Conservation (phyloP, 2,329 filamentous ascomycete species). For the Talaromyces piceae region DNA sequence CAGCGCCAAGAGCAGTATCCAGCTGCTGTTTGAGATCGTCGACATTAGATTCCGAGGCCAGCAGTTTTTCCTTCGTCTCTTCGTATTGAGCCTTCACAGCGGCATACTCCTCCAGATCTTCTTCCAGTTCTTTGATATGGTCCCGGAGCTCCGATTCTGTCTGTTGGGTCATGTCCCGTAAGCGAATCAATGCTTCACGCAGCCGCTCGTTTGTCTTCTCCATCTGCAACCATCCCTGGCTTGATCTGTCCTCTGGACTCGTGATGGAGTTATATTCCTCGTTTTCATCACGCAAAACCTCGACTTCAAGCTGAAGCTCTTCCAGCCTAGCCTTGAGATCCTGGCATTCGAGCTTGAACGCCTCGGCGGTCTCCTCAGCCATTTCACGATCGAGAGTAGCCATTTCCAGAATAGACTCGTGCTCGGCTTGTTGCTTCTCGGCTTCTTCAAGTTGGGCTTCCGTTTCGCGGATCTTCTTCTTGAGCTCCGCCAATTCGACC, state of each 20-base stretch:
- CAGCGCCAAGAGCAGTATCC: conserved; percentile 77
- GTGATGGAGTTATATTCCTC: conserved; percentile 75
- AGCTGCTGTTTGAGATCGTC: conserved; percentile 86
- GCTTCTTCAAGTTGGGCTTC: conserved; percentile 62
- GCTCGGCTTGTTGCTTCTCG: conserved; percentile 69
- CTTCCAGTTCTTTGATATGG: conserved; percentile 66
- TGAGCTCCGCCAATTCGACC: conserved; percentile 68
- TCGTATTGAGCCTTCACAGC: conserved; percentile 63
- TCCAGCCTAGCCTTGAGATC: conserved; percentile 67
- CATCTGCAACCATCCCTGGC: conserved; percentile 83
- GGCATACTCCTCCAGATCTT: conserved; percentile 62
- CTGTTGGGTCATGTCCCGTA: conserved; percentile 82
- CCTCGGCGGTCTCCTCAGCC: conserved; percentile 87
- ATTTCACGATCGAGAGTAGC: conserved; percentile 88
- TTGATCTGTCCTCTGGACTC: conserved; percentile 78
- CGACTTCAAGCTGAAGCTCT: conserved; percentile 79
- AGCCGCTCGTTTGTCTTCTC: conserved; percentile 84
- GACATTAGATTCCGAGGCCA: conserved; percentile 64
- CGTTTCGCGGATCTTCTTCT: conserved; percentile 69
- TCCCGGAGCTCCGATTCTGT: conserved; percentile 71
- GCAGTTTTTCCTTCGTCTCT: conserved; percentile 63
- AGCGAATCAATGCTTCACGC: conserved; percentile 71
- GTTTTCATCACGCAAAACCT: conserved; percentile 82
- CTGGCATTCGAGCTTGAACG: conserved; percentile 72
- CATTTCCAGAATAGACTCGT: conserved; percentile 78